Evolutionary conservation across 108 stramenopile species (phyloP).

Genomic region (Epithemia pelagica): DNA sequence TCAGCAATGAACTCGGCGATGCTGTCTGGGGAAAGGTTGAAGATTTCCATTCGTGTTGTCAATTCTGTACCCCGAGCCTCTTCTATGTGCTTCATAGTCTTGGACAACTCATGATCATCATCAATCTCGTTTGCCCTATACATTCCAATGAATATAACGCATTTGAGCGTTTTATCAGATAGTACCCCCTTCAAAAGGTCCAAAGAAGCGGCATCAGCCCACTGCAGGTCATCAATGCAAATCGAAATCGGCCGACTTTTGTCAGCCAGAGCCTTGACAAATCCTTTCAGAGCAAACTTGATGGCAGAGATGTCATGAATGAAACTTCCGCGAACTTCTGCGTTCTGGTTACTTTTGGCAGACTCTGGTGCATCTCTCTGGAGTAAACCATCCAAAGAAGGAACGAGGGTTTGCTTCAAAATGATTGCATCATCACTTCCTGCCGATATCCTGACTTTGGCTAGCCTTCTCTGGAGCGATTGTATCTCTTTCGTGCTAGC

Average conservation of each 20-base stretch:
- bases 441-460: not conserved
- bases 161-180: constrained; percentile 3
- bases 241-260: constrained; percentile 12
- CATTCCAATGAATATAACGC: not conserved
- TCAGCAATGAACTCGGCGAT: not conserved
- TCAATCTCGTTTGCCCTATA: not conserved
- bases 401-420: not conserved
- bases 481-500: not conserved
- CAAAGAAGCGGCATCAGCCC: constrained; percentile 43
- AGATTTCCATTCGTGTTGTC: not conserved
- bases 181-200: constrained; percentile 9
- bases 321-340: too few species aligned
- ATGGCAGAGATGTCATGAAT: not conserved
- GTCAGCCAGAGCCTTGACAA: not conserved
- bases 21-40: not conserved
- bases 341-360: not conserved
- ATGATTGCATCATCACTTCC: not conserved
- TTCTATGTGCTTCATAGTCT: not conserved
- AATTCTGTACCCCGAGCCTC: not conserved
- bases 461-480: not conserved
- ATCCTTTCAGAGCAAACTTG: not conserved
- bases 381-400: not conserved
- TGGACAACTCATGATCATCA: not conserved
- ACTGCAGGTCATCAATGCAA: constrained; percentile 60
- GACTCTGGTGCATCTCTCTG: not conserved